Evolutionary conservation across 345 rosid genomes (phyloP), one percentile per base, ranked within the genome.

Genomic region (Ailanthus altissimus): DNA sequence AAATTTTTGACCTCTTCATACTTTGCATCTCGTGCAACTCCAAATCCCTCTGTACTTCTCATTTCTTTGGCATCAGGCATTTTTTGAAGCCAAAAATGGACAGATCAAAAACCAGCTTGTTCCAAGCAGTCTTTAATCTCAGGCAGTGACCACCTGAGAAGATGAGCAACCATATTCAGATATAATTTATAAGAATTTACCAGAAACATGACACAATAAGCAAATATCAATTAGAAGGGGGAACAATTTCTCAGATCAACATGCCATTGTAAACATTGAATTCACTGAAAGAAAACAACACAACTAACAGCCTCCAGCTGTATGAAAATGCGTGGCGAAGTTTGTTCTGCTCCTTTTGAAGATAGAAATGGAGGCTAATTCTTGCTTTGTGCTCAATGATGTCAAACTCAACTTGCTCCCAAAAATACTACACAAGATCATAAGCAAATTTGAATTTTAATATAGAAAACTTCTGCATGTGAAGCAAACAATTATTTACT

Each of bases 331-430:
- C 97, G 73, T 90, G 88, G 66, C 91, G 92, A 46, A 92, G 73
- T 80, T 90, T 91, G 75, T 85, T 94, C 91, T 90, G 92, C 70
- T 87, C 94, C 84, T 90, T 91, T 73, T 76, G 85, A 63, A 91
- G 92, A 85, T 92, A 89, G 76, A 83, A 94, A 71, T 94, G 98
- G 77, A 94, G 92, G 82, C 97, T 91, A 70, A 91, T 94, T 86
- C 93, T 89, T 71, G 97, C 90, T 82, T 87, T 91, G 57, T 97
- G 90, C 81, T 71, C 88, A 36, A 93, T 56, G 26, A 93, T 91
- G 81, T 93, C 88, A 61, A 93, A 93, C 78, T 91, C 98, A 75
- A 89, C 94, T 81, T 93, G 98, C 86, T 91, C 97, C 95, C 98
- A 91, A 2, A 88, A 84, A 77, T 93, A 91, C 98, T 93, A 89